Percentiles rank a stretch among this genome's conserved stretches.
Conservation (phyloP, 345 rosid genomes). For the Populus euphratica region DNA sequence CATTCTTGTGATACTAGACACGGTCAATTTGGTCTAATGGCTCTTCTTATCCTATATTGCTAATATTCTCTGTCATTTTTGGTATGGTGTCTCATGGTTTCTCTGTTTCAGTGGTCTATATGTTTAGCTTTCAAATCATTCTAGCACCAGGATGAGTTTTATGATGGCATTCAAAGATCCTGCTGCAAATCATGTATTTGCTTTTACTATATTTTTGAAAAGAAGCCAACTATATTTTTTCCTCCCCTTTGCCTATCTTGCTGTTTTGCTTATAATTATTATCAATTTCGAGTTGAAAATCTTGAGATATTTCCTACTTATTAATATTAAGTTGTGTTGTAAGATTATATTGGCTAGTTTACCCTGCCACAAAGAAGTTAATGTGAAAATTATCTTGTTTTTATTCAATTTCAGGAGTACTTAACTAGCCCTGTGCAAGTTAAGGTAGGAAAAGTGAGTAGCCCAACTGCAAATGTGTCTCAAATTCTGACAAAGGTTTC, state of each 20-base stretch:
- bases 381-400: background rate
- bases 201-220: background rate
- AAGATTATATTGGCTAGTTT: background rate
- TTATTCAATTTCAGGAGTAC: constrained; percentile 34
- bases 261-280: background rate
- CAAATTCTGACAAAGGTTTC: constrained; percentile 32
- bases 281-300: background rate
- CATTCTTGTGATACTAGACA: background rate
- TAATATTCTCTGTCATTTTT: background rate
- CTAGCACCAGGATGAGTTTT: background rate
- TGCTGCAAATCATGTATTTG: background rate
- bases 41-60: background rate
- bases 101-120: background rate
- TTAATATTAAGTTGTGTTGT: background rate
- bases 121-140: background rate
- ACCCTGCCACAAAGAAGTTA: background rate
- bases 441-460: constrained; percentile 42
- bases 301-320: background rate
- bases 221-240: background rate
- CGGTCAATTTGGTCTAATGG: background rate
- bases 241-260: background rate
- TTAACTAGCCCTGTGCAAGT: constrained; percentile 36
- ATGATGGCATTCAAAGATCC: background rate
- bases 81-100: background rate
- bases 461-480: constrained; percentile 40